These are phyloP conservation scores for Serendipita sp. DNA, from an alignment of 1,284 basidiomycete genomes.

Conservation along the genomic window DNA sequence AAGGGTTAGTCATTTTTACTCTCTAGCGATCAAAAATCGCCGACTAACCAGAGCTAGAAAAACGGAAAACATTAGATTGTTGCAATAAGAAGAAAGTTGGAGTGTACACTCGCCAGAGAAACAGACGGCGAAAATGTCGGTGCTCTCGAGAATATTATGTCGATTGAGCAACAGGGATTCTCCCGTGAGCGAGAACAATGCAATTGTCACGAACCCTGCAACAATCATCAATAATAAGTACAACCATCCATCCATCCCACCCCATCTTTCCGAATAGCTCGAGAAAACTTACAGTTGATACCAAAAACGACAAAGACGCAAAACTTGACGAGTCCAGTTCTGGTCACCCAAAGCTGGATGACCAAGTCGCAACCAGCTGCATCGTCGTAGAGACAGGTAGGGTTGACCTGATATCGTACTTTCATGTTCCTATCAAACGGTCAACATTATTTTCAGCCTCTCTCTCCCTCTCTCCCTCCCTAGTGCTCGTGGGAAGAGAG, in stretches of 20 bases:
- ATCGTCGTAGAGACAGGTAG: not conserved
- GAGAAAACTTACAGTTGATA: not conserved
- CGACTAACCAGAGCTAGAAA: not conserved
- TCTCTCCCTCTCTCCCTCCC: not conserved
- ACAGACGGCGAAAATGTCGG: not conserved
- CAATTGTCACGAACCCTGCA: not conserved
- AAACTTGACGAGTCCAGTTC: slow-evolving; percentile 1
- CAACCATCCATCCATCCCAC: too few species aligned
- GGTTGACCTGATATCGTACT: not conserved
- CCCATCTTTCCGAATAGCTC: not conserved
- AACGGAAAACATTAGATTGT: too few species aligned
- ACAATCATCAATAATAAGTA: not conserved
- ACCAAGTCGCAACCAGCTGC: not conserved
- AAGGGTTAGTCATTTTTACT: not conserved
- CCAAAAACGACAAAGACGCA: not conserved
- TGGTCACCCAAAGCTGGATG: not conserved
- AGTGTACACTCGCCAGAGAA: not conserved
- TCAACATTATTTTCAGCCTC: not conserved
- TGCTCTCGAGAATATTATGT: not conserved
- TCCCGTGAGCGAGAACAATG: not conserved
- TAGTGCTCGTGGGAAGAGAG: not conserved
- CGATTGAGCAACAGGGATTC: not conserved
- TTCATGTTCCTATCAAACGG: not conserved
- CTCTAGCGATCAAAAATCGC: not conserved
- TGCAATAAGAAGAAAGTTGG: too few species aligned